Conservation (phyloP, 2,329 filamentous ascomycete species). For the Aspergillus sp. region DNA sequence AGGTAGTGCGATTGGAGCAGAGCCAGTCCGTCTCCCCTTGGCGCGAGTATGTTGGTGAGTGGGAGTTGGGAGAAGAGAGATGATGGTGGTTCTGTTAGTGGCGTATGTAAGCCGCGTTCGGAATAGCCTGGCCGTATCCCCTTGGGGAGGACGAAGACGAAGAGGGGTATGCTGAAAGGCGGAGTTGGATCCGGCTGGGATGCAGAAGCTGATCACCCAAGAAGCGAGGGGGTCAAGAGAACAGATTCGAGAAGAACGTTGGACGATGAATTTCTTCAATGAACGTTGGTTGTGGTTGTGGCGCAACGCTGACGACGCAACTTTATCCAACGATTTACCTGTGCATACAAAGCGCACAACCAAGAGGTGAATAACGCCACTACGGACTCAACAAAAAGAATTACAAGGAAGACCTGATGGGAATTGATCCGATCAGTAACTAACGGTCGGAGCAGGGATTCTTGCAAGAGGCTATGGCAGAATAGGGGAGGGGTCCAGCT, state of each 20-base stretch:
- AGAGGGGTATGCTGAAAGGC: background rate
- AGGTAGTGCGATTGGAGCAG: background rate
- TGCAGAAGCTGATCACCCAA: background rate
- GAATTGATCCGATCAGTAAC: background rate
- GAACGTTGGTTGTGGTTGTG: slow-evolving; percentile 2
- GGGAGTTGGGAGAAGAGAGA: slow-evolving; percentile 5
- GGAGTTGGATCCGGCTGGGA: background rate
- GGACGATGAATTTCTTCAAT: background rate
- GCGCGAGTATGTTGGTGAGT: background rate
- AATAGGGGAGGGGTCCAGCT: background rate
- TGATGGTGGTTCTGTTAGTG: slow-evolving; percentile 7
- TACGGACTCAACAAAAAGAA: background rate
- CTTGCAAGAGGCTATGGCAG: background rate
- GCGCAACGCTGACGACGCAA: slow-evolving; percentile 10
- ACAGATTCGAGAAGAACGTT: background rate
- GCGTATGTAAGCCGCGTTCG: slow-evolving; percentile 21
- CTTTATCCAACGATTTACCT: background rate
- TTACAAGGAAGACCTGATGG: background rate
- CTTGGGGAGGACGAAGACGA: background rate
- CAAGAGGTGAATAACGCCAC: background rate
- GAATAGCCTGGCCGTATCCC: slow-evolving; percentile 10
- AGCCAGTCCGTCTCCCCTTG: background rate
- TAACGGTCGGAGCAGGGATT: background rate
- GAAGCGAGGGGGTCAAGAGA: background rate
- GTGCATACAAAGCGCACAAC: background rate